Evolutionary conservation across 1,139 yeast species (phyloP).

Genomic region (Candida tropicalis): DNA sequence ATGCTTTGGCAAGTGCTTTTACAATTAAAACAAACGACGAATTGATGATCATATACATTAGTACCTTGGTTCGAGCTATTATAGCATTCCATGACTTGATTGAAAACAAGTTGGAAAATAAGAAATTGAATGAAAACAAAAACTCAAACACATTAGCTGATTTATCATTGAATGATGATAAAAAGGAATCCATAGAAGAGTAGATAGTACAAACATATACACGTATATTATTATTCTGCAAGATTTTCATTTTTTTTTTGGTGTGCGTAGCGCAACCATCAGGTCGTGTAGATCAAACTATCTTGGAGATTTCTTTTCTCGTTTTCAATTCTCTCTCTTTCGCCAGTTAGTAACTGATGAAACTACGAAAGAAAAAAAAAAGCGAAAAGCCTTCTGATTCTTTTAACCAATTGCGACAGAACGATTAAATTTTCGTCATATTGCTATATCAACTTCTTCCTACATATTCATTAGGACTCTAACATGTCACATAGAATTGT

Average conservation of each 20-base stretch:
- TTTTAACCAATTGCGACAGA: slow-evolving; percentile 1
- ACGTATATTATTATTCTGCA: neutral
- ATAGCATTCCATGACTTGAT: slow-evolving; percentile 96
- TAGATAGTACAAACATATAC: slow-evolving; percentile 5
- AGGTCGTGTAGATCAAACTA: slow-evolving; percentile 5
- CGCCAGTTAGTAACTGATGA: neutral
- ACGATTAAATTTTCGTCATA: neutral
- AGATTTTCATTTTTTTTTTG: neutral
- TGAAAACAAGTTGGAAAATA: slow-evolving; percentile 90
- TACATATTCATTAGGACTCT: neutral
- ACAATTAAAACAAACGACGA: slow-evolving; percentile 94
- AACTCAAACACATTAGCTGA: slow-evolving; percentile 14
- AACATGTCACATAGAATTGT: slow-evolving; percentile 15
- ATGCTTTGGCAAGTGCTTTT: slow-evolving; percentile 74
- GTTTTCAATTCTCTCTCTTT: neutral
- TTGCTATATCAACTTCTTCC: neutral
- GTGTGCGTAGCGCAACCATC: neutral
- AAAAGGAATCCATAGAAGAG: slow-evolving; percentile 11
- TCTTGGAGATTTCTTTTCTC: neutral
- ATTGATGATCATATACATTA: slow-evolving; percentile 88
- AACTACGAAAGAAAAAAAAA: neutral
- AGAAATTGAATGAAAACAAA: slow-evolving; percentile 49
- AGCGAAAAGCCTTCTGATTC: neutral
- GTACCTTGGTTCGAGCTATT: slow-evolving; percentile 89
- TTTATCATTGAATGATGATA: slow-evolving; percentile 11